phyloP scores from a whole-genome alignment of 2,329 filamentous ascomycete genomes.

The Colletotrichum noveboracense region DNA sequence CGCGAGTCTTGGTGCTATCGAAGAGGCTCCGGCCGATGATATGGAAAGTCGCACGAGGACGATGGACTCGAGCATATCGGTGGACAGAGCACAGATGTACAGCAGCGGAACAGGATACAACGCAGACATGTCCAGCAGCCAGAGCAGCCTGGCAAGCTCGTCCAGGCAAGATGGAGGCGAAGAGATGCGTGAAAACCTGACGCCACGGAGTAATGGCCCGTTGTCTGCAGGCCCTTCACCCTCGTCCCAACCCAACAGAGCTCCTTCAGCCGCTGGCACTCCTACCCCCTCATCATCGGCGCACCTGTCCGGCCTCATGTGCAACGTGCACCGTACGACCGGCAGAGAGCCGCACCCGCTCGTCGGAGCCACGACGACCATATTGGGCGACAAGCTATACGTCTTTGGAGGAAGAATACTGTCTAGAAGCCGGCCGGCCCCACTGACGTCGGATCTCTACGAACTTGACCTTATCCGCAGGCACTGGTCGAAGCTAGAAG shows the following conservation, averaged over 20 bases:
- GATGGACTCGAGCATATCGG: conserved; percentile 51
- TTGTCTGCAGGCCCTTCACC: conserved; percentile 64
- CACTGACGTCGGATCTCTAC: conserved; percentile 89
- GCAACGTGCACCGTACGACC: conserved; percentile 82
- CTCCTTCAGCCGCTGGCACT: conserved; percentile 44
- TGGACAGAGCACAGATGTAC: conserved; percentile 41
- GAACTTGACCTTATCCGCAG: conserved; percentile 89
- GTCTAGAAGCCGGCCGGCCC: conserved; percentile 79
- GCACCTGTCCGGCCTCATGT: conserved; percentile 71
- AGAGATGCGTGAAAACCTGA: conserved; percentile 49
- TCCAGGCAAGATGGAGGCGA: conserved; percentile 48
- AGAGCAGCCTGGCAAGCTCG: conserved; percentile 22
- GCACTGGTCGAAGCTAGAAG: conserved; percentile 92
- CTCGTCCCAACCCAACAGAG: conserved; percentile 46
- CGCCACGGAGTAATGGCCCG: conserved; percentile 58
- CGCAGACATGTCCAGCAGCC: conserved; percentile 41
- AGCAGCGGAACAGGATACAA: conserved; percentile 34
- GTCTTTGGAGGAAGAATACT: conserved; percentile 93
- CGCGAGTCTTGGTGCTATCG: conserved; percentile 28
- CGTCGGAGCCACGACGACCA: conserved; percentile 93
- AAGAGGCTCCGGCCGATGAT: conserved; percentile 36
- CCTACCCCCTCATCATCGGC: conserved; percentile 55
- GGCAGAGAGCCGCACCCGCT: conserved; percentile 89
- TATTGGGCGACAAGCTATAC: conserved; percentile 93
- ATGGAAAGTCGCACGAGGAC: conserved; percentile 49